phyloP scores from a whole-genome alignment of 2,329 filamentous ascomycete species.

The Zymoseptoria pseudotritici region DNA sequence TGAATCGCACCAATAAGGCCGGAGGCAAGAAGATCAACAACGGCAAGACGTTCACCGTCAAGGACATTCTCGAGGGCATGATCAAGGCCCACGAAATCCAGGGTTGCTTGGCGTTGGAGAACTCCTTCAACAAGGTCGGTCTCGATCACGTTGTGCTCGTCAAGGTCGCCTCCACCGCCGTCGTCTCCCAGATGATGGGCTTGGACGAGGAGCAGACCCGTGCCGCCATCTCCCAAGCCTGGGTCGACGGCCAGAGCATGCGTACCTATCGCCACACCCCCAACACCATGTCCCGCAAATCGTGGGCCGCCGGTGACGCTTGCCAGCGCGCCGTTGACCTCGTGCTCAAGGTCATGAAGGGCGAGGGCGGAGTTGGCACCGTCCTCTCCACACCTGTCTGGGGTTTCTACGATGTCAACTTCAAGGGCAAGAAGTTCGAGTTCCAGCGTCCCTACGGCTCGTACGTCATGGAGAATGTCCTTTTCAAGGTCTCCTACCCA shows the following conservation, averaged over 20 bases:
- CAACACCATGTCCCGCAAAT: constrained; percentile 99
- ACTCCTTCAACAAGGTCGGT: constrained; percentile 98
- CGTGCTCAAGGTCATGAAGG: constrained; percentile 94
- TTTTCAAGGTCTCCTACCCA: constrained; percentile 99
- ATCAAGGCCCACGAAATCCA: constrained; percentile 98
- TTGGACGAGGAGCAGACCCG: constrained; percentile 84
- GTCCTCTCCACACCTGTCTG: constrained; percentile 87
- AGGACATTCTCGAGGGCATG: constrained; percentile 88
- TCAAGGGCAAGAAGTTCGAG: constrained; percentile 90
- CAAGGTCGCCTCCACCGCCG: constrained; percentile 92
- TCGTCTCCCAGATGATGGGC: constrained; percentile 91
- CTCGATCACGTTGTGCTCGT: constrained; percentile 96
- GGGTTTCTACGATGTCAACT: constrained; percentile 98
- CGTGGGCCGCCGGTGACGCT: constrained; percentile 96
- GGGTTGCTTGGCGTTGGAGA: constrained; percentile 90
- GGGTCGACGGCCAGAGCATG: constrained; percentile 92
- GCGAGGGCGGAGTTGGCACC: constrained; percentile 83
- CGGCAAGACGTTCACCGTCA: constrained; percentile 76
- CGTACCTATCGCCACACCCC: constrained; percentile 95
- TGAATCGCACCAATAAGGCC: constrained; percentile 86
- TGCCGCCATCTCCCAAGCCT: constrained; percentile 92
- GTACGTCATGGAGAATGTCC: constrained; percentile 99
- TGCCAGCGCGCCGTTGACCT: constrained; percentile 97
- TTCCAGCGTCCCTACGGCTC: constrained; percentile 95
- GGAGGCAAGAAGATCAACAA: constrained; percentile 60